Evolutionary conservation across 768 basidiomycete genomes (phyloP).

Genomic region (Chiua virens): DNA sequence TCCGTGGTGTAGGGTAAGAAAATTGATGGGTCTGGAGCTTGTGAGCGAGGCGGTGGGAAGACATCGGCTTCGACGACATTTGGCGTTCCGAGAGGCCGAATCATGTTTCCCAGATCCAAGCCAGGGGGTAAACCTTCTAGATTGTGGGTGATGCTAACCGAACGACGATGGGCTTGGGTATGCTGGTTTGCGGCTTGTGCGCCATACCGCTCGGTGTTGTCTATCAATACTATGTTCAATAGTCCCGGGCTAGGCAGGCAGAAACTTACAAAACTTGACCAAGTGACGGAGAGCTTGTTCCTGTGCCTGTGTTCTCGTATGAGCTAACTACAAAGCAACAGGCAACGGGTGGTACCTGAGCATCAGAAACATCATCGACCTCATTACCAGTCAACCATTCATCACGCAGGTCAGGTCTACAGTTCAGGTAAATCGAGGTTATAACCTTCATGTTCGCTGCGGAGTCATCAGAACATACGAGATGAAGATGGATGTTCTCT

Average conservation of each 20-base stretch:
- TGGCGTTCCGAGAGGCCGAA: slow-evolving; percentile 73
- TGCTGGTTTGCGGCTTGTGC: slow-evolving; percentile 48
- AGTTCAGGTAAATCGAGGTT: slow-evolving; percentile 96
- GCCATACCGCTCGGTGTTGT: slow-evolving; percentile 91
- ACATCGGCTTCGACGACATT: slow-evolving; percentile 85
- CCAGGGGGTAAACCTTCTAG: slow-evolving; percentile 76
- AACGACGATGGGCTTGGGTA: slow-evolving; percentile 69
- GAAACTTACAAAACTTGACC: slow-evolving; percentile 84
- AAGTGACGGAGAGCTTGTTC: slow-evolving; percentile 92
- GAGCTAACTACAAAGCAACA: slow-evolving; percentile 4
- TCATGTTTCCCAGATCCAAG: slow-evolving; percentile 70
- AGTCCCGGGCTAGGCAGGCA: not conserved
- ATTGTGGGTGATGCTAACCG: slow-evolving; percentile 81
- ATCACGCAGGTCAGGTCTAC: slow-evolving; percentile 93
- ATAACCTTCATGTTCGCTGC: slow-evolving; percentile 99
- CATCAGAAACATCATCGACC: slow-evolving; percentile 88
- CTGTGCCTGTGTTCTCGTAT: slow-evolving; percentile 62
- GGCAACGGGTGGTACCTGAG: slow-evolving; percentile 56
- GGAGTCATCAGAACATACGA: slow-evolving; percentile 14
- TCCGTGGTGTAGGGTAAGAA: slow-evolving; percentile 92
- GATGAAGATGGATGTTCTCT: slow-evolving; percentile 23
- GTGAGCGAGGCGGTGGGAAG: slow-evolving; percentile 91
- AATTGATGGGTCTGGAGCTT: slow-evolving; percentile 77
- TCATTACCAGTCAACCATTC: slow-evolving; percentile 96
- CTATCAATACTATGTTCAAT: slow-evolving; percentile 37